Evolutionary conservation across 2,329 filamentous ascomycete species (phyloP), one percentile per base, ranked within the genome.

Genomic region (Torrubiellomyces zombiae): DNA sequence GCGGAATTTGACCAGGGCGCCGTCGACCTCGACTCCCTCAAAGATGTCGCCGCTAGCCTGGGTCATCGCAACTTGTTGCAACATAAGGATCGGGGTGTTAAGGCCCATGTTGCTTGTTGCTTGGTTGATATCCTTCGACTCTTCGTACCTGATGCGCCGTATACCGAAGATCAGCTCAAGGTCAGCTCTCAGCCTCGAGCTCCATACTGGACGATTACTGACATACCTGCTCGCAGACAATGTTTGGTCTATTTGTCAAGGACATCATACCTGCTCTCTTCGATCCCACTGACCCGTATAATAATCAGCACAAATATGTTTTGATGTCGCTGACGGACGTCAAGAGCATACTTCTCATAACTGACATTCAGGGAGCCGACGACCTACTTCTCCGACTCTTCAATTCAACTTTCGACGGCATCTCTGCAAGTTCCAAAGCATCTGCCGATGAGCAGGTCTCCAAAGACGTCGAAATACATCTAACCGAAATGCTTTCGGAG

Each of bases 141-240:
- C 29, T 93, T 82, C 53, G 89, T 89, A 15, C 89, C 89, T 1
- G 76, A 95, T 60, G 89, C 89, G 46, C 89, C 89, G 11, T 95
- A 92, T 52, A 91, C 82, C 14, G 72, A 70, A 20, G 72, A 78
- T 31, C 85, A 95, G 55, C 64, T 95, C 34, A 93, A 91, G 75
- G 83, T 86, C 19, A 14, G 16, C 23, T 15, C 9, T 20, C 19
- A 5, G 13, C 21, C 4, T 14, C 16, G 20, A 25, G 4, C 13
- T 5, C 17, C 19, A 17, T 26, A 29, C 21, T 17, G 29, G 11
- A 15, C 24, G 9, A 17, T 16, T 33, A 25, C 35, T 36, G 21
- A 30, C 27, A 6, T 12, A 11, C 14, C 15, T 5, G 15, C 11
- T 18, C 13, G 7, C 28, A 92, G 82, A 83, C 92, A 53, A 86